Base-by-base conservation (phyloP, 2,329 filamentous ascomycete genomes). In the Sordariomycetes sp. region DNA sequence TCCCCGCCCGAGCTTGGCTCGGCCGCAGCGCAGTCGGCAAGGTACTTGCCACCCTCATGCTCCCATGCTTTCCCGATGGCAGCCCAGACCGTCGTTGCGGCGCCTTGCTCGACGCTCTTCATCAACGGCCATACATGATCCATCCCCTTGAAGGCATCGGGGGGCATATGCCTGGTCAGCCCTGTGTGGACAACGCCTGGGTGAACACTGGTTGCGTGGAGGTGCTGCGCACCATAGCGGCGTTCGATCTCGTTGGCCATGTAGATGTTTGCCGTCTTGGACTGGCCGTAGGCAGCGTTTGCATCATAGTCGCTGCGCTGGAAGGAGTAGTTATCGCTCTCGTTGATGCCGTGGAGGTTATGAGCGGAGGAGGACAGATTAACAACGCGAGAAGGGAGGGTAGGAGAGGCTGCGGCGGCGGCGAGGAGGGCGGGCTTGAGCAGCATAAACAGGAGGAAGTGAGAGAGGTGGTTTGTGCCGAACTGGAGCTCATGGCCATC, bases 391-490 rank as follows among this genome's bases (percentile, higher is more conserved):
- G 60, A 66, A 12, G 54, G 40, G 35, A 63, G 65, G 0, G 45
- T 39, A 0, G 59, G 48, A 0, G 56, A 61, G 3, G 57, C 44
- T 11, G 53, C 54, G 3, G 57, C 44, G 12, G 53, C 54, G 1
- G 50, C 40, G 4, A 71, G 49, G 5, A 73, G 46, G 0, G 55
- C 43, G 1, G 57, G 47, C 30, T 62, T 62, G 18, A 74, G 51
- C 1, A 72, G 55, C 8, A 67, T 52, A 43, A 69, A 64, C 10
- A 75, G 56, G 0, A 73, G 57, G 51, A 75, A 75, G 42, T 73
- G 68, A 5, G 52, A 59, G 3, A 76, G 48, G 44, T 75, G 63
- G 45, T 74, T 73, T 10, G 58, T 64, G 23, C 59, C 70, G 38
- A 75, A 64, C 39, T 74, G 68, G 0, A 47, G 47, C 40, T 49